These are phyloP conservation scores for Solanum dulcamara DNA, from an alignment of 257 asterid genomes.

Conservation along the genomic window DNA sequence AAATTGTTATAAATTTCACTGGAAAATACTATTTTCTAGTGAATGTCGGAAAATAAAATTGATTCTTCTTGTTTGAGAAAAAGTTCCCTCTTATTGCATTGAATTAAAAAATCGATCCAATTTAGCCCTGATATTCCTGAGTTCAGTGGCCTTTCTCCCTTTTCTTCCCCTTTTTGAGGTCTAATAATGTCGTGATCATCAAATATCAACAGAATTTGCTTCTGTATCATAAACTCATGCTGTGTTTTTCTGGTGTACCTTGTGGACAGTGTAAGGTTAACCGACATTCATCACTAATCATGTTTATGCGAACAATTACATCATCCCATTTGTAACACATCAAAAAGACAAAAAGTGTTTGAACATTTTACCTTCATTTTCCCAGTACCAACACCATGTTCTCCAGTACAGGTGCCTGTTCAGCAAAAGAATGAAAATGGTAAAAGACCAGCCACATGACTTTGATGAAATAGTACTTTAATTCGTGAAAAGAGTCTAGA, in stretches of 20 bases:
- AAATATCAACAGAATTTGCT: neutral
- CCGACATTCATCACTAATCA: neutral
- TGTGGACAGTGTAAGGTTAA: neutral
- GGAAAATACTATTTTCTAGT: neutral
- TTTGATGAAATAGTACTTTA: neutral
- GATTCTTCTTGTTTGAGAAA: neutral
- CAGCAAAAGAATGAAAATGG: neutral
- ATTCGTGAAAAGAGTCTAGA: neutral
- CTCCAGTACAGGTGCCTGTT: constrained; percentile 97
- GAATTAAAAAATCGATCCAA: neutral
- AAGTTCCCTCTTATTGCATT: neutral
- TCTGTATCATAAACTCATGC: neutral
- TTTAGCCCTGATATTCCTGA: neutral
- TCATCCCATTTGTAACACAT: neutral
- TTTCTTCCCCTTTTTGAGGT: neutral
- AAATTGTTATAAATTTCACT: neutral
- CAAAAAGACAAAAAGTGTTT: neutral
- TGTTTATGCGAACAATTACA: neutral
- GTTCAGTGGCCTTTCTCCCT: neutral
- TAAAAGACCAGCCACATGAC: neutral
- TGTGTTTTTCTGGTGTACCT: neutral
- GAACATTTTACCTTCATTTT: constrained; percentile 68
- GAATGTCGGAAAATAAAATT: neutral
- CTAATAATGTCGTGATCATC: neutral
- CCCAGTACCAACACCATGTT: constrained; percentile 98